Conservation (phyloP, 768 basidiomycete species). For the Hericium rajendrae region DNA sequence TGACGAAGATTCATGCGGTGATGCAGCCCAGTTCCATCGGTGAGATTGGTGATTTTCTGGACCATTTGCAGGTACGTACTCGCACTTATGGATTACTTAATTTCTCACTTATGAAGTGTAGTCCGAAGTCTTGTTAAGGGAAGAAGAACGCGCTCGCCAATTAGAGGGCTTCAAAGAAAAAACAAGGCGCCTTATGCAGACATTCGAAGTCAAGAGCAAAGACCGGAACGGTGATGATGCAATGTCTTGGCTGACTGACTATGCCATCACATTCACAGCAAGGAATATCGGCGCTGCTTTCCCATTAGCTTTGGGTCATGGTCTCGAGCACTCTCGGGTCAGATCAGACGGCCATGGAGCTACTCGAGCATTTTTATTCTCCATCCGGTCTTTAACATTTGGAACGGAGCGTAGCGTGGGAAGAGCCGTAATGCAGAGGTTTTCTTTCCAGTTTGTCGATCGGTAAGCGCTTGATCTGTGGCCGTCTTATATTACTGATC, state of each 20-base stretch:
- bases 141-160: slow-evolving; percentile 69
- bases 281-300: slow-evolving; percentile 83
- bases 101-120: slow-evolving; percentile 21
- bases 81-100: slow-evolving; percentile 9
- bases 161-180: slow-evolving; percentile 79
- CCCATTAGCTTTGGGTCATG: slow-evolving; percentile 60
- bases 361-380: slow-evolving; percentile 78
- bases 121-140: slow-evolving; percentile 66
- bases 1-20: slow-evolving; percentile 82
- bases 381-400: slow-evolving; percentile 69
- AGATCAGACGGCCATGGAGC: slow-evolving; percentile 31
- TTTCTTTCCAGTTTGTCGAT: slow-evolving; percentile 82
- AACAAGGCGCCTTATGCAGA: slow-evolving; percentile 59
- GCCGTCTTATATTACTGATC: not conserved
- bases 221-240: slow-evolving; percentile 25
- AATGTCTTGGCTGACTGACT: slow-evolving; percentile 45
- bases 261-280: slow-evolving; percentile 45
- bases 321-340: slow-evolving; percentile 39
- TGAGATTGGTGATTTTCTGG: slow-evolving; percentile 82
- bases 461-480: slow-evolving; percentile 34
- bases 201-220: slow-evolving; percentile 57
- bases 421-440: slow-evolving; percentile 54
- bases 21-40: slow-evolving; percentile 92
- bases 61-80: slow-evolving; percentile 61
- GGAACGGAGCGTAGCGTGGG: slow-evolving; percentile 69